phyloP scores from a whole-genome alignment of 805 yeast genomes.

The Lipomyces spencermartinsiae region DNA sequence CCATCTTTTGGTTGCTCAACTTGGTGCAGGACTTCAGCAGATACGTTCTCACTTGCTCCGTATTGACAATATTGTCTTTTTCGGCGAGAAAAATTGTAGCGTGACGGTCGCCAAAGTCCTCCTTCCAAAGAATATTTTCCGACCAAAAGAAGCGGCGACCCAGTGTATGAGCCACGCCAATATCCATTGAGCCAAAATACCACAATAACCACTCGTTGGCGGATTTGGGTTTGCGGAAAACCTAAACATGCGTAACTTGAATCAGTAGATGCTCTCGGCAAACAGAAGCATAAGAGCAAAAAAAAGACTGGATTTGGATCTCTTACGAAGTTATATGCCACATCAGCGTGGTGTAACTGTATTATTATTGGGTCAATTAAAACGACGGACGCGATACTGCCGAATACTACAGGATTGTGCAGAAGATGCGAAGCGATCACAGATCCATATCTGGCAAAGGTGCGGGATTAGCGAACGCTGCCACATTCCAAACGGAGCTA shows the following conservation, averaged over 20 bases:
- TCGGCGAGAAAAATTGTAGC: slow-evolving; percentile 2
- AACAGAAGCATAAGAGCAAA: no score
- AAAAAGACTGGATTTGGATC: background rate
- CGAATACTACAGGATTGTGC: slow-evolving; percentile 2
- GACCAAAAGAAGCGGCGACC: slow-evolving; percentile 12
- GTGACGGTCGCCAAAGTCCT: slow-evolving; percentile 9
- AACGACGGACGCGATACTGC: background rate
- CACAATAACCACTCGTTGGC: slow-evolving; percentile 12
- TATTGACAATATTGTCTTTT: slow-evolving; percentile 11
- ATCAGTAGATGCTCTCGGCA: background rate
- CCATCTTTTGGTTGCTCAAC: background rate
- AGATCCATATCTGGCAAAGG: background rate
- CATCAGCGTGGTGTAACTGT: slow-evolving; percentile 10
- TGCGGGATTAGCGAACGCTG: slow-evolving; percentile 6
- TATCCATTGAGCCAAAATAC: slow-evolving; percentile 10
- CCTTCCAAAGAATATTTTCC: slow-evolving; percentile 10
- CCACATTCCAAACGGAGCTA: slow-evolving; percentile 1
- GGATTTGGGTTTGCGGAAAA: slow-evolving; percentile 8
- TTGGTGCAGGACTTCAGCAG: background rate
- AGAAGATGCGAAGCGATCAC: slow-evolving; percentile 9
- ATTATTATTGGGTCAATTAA: slow-evolving; percentile 5
- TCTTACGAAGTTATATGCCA: slow-evolving; percentile 14
- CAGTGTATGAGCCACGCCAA: slow-evolving; percentile 9
- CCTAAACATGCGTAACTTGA: background rate
- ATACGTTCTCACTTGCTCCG: slow-evolving; percentile 5